A percentile compares a stretch with the other conserved stretches of the same genome.
These are phyloP conservation scores for Mucor piriformis DNA, from an alignment of 371 early-diverging fungal species.

Conservation along the genomic window DNA sequence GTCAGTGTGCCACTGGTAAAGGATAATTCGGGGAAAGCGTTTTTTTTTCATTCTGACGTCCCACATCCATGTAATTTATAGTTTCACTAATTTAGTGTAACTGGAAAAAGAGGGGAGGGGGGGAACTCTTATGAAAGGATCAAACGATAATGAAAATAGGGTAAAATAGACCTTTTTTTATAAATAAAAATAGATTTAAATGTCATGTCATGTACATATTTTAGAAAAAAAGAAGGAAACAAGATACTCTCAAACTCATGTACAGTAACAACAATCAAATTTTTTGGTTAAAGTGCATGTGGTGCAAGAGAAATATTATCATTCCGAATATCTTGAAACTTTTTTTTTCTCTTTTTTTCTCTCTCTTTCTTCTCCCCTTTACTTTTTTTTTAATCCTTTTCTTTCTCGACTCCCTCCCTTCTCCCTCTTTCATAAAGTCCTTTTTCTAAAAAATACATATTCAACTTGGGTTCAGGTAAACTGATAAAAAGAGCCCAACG, in stretches of 20 bases:
- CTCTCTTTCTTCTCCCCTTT: neutral
- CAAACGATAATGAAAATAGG: too few species aligned
- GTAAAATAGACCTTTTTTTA: too few species aligned
- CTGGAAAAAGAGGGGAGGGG: too few species aligned
- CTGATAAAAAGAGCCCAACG: neutral
- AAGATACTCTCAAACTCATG: too few species aligned
- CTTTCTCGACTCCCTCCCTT: slow-evolving; percentile 6
- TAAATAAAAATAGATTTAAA: slow-evolving; percentile 2
- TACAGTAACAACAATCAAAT: neutral
- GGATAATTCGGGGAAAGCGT: too few species aligned
- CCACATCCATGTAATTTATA: too few species aligned
- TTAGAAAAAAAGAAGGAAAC: neutral
- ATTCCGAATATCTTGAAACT: slow-evolving; percentile 16
- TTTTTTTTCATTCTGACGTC: too few species aligned
- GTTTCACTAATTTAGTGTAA: too few species aligned
- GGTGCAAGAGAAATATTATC: slow-evolving; percentile 16
- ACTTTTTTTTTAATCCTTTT: slow-evolving; percentile 7
- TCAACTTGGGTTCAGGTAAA: neutral
- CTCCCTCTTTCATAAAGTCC: slow-evolving; percentile 7
- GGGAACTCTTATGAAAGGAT: too few species aligned
- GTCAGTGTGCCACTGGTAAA: too few species aligned
- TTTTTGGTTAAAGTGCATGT: slow-evolving; percentile 15
- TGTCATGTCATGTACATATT: slow-evolving; percentile 7
- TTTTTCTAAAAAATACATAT: neutral
- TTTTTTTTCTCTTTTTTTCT: slow-evolving; percentile 14